Evolutionary conservation across 2,329 filamentous ascomycete genomes (phyloP).

Genomic region (Cladosporium sp.): DNA sequence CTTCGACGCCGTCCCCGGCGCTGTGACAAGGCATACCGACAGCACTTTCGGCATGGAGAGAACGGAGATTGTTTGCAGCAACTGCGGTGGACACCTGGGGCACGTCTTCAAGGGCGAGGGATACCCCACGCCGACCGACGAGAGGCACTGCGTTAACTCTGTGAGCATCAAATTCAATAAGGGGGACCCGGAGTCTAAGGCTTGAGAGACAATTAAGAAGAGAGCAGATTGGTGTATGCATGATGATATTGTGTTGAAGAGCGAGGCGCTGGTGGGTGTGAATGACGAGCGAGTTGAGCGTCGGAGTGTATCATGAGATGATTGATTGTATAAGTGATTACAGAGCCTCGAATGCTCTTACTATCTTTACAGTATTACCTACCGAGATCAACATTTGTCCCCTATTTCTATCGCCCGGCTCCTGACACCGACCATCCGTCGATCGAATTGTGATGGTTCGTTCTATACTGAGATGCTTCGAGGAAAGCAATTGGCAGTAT

Average conservation of each 20-base stretch:
- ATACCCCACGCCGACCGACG: conserved; percentile 78
- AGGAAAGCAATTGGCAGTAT: no score
- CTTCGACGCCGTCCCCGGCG: conserved; percentile 89
- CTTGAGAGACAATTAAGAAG: conserved; percentile 26
- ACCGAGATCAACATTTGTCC: no score
- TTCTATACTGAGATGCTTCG: no score
- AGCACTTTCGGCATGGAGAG: conserved; percentile 70
- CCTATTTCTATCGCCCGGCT: no score
- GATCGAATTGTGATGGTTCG: no score
- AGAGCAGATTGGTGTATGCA: conserved; percentile 20
- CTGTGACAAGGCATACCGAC: conserved; percentile 78
- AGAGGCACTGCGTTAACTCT: conserved; percentile 96
- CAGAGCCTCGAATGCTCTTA: not conserved
- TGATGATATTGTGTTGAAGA: not conserved
- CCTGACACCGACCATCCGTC: no score
- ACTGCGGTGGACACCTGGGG: conserved; percentile 86
- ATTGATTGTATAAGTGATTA: not conserved
- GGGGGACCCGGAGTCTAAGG: conserved; percentile 46
- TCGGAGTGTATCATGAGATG: not conserved
- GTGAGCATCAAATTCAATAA: conserved; percentile 78
- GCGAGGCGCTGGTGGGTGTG: not conserved
- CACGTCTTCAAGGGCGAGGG: conserved; percentile 91
- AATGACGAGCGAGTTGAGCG: not conserved
- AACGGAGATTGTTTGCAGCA: conserved; percentile 89
- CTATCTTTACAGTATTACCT: no score